Conservation (phyloP, 257 asterid genomes). For the Forsythia viridissima region DNA sequence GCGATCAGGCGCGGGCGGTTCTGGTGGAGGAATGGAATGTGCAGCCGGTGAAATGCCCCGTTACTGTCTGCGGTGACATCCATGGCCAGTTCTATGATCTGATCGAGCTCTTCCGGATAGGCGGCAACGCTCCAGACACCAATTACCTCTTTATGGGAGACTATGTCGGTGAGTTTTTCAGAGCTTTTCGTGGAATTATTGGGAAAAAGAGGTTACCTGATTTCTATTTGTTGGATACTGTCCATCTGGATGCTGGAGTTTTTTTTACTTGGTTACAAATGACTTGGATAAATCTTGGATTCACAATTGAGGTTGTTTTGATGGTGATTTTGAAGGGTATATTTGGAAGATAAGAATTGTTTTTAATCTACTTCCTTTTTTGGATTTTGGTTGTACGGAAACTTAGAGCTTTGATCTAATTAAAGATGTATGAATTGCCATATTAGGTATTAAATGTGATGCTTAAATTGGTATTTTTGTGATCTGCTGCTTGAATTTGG, state of each 20-base stretch:
- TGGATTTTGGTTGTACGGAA: background rate
- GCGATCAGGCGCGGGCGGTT: conserved; percentile 85
- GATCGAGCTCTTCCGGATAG: conserved; percentile 82
- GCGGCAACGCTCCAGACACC: conserved; percentile 86
- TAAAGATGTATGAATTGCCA: conserved; percentile 3
- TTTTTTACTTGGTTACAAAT: background rate
- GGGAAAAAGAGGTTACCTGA: background rate
- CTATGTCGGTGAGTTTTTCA: conserved; percentile 72
- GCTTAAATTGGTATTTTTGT: background rate
- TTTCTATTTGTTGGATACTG: conserved; percentile 2
- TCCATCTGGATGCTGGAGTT: background rate
- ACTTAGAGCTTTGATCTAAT: conserved; percentile 5
- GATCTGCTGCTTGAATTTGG: conserved; percentile 4
- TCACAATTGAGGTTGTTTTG: conserved; percentile 5
- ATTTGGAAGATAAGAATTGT: conserved; percentile 5
- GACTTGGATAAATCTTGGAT: conserved; percentile 15
- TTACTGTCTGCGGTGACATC: conserved; percentile 89
- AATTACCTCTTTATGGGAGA: conserved; percentile 95
- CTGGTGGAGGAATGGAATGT: conserved; percentile 94
- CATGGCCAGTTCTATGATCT: conserved; percentile 93
- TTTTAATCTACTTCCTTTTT: conserved; percentile 9
- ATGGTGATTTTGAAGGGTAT: conserved; percentile 6
- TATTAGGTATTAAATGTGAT: background rate
- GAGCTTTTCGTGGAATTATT: conserved; percentile 4
- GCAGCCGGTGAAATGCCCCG: conserved; percentile 95